A percentile compares a stretch with the other conserved stretches of the same genome.
phyloP scores from a whole-genome alignment of 2,329 filamentous ascomycete genomes.

The Onygena corvina region DNA sequence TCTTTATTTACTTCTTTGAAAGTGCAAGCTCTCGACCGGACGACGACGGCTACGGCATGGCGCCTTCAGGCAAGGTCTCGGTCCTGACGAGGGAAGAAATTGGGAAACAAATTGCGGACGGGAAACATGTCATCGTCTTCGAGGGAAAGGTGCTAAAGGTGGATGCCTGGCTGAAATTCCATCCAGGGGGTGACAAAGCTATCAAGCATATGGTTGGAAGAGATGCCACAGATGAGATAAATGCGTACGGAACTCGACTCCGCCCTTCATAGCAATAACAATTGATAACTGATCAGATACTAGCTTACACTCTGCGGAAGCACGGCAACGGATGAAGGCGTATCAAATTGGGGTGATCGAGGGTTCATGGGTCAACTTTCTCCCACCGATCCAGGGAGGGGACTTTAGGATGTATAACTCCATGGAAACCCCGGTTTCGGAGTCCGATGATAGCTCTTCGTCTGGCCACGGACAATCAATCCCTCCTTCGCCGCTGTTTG shows the following conservation, averaged over 20 bases:
- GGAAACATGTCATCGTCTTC: constrained; percentile 66
- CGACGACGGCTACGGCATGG: not conserved
- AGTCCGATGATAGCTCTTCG: constrained; percentile 25
- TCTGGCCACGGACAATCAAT: constrained; percentile 46
- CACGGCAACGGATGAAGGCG: constrained; percentile 61
- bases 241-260: constrained; percentile 56
- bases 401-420: constrained; percentile 49
- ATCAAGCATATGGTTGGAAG: constrained; percentile 87
- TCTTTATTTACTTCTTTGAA: not conserved
- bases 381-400: constrained; percentile 85
- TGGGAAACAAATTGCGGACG: constrained; percentile 72
- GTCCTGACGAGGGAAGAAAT: constrained; percentile 53
- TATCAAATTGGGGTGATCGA: constrained; percentile 77
- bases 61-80: constrained; percentile 32
- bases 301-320: constrained; percentile 71
- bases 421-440: not conserved
- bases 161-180: constrained; percentile 77
- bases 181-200: constrained; percentile 82
- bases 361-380: constrained; percentile 73
- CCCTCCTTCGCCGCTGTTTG: constrained; percentile 48
- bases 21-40: not conserved
- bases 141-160: constrained; percentile 72
- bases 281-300: not conserved
- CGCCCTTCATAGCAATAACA: constrained; percentile 6
- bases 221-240: constrained; percentile 90